phyloP scores from a whole-genome alignment of 108 stramenopile species.

The Thalassiosira profunda region DNA sequence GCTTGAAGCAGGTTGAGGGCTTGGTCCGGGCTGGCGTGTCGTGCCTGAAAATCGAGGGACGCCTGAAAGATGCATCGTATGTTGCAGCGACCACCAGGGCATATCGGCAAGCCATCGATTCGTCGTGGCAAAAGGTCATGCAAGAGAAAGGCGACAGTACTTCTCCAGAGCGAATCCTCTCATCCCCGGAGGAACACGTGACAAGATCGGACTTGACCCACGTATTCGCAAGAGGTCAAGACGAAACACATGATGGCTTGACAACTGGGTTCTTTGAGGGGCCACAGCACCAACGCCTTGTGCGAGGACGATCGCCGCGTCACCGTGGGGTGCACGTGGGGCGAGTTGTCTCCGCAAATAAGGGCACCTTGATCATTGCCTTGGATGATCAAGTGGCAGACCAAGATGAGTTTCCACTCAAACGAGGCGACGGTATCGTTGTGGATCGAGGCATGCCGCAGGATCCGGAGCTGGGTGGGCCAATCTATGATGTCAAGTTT shows the following conservation, averaged over 20 bases:
- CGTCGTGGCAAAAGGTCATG: constrained; percentile 62
- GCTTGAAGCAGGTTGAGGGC: constrained; percentile 67
- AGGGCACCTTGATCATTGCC: constrained; percentile 40
- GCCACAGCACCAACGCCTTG: constrained; percentile 66
- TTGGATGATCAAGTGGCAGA: constrained; percentile 25
- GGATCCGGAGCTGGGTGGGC: constrained; percentile 73
- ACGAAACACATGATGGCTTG: constrained; percentile 67
- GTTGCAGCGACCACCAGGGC: constrained; percentile 83
- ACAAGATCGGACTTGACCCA: constrained; percentile 61
- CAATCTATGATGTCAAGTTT: constrained; percentile 33
- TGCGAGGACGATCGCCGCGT: constrained; percentile 71
- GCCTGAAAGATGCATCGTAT: constrained; percentile 78
- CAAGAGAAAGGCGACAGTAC: constrained; percentile 25
- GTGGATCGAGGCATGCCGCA: constrained; percentile 75
- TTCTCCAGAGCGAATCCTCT: constrained; percentile 7
- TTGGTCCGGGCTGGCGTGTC: constrained; percentile 70
- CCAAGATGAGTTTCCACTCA: constrained; percentile 29
- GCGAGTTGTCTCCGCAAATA: constrained; percentile 48
- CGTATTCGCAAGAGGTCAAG: constrained; percentile 79
- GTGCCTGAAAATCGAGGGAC: constrained; percentile 86
- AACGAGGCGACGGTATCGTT: constrained; percentile 81
- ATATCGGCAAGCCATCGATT: constrained; percentile 79
- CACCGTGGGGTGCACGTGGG: constrained; percentile 79
- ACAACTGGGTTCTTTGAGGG: constrained; percentile 83
- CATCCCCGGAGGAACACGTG: constrained; percentile 53